These are phyloP conservation scores for Lecanosticta acicola DNA, from an alignment of 2,329 filamentous ascomycete genomes.

Conservation along the genomic window DNA sequence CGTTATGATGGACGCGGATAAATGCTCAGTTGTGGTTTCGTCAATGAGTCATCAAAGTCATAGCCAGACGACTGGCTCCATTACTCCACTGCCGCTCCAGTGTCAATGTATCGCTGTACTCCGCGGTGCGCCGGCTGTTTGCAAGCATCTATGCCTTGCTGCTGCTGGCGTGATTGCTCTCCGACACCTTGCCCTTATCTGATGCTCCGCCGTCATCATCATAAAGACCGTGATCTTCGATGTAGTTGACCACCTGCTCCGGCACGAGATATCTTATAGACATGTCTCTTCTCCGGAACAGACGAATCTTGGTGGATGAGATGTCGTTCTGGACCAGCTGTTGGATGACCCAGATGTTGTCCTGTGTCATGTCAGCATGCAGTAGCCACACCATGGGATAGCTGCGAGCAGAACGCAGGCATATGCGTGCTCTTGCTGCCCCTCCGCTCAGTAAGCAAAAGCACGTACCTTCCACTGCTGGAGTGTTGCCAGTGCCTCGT, in stretches of 20 bases:
- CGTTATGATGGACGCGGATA: too few relatives aligned
- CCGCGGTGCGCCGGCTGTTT: too few relatives aligned
- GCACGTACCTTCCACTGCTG: slow-evolving; percentile 64
- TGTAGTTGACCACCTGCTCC: slow-evolving; percentile 60
- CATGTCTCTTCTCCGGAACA: slow-evolving; percentile 74
- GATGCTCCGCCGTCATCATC: slow-evolving; percentile 32
- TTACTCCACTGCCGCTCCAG: too few relatives aligned
- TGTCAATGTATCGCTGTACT: too few relatives aligned
- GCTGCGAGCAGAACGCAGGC: too few relatives aligned
- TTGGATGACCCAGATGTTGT: slow-evolving; percentile 82
- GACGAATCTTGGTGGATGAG: slow-evolving; percentile 73
- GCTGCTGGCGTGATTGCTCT: neutral
- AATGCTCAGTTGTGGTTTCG: too few relatives aligned
- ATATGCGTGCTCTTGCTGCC: too few relatives aligned
- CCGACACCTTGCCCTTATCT: slow-evolving; percentile 26
- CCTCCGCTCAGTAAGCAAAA: too few relatives aligned
- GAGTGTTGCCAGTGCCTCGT: slow-evolving; percentile 76
- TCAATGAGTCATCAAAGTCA: too few relatives aligned
- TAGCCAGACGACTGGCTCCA: too few relatives aligned
- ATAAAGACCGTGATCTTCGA: slow-evolving; percentile 35
- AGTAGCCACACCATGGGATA: too few relatives aligned
- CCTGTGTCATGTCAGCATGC: slow-evolving; percentile 23
- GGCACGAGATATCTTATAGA: slow-evolving; percentile 74
- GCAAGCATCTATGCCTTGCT: neutral
- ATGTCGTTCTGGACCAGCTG: slow-evolving; percentile 85